Evolutionary conservation across 345 rosid species (phyloP), one percentile per base, ranked within the genome.

Genomic region (Eucalyptus marginata): DNA sequence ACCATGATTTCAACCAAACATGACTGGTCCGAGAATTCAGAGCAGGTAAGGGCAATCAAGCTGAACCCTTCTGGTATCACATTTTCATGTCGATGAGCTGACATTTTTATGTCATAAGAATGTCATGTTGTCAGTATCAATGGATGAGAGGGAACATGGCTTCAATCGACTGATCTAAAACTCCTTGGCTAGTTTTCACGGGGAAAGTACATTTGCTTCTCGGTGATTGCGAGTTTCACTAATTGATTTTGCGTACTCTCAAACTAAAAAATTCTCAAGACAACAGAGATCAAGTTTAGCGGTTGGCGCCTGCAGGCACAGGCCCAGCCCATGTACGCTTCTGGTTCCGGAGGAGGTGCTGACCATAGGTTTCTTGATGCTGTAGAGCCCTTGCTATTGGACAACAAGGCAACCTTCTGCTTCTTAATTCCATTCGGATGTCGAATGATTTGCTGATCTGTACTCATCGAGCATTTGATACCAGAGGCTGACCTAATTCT

Each of bases 1-100:
- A 92, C 93, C 3, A 91, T 94, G 50, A 94, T 96, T 31, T 96
- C 98, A 18, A 96, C 98, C 4, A 94, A 96, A 89, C 95, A 96
- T 29, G 91, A 93, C 18, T 94, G 94, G 95, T 79, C 89, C 0
- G 8, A 29, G 44, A 62, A 88, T 80, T 96, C 95, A 36, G 94
- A 95, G 87, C 95, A 96, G 95, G 96, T 94, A 85, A 76, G 16
- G 14, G 9, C 16, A 20, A 76, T 10, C 2, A 33, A 76, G 86
- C 17, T 51, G 44, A 86, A 22, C 27, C 1, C 27, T 33, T 36
- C 7, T 2, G 47, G 27, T 76, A 36, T 76, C 83, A 36, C 43
- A 36, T 76, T 76, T 36, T 6, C 46, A 18, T 76, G 25, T 76
- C 5, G 15, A 71, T 71, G 83, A 76, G 83, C 47, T 6, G 27